Percentiles rank a stretch among this genome's conserved stretches.
phyloP scores from a whole-genome alignment of 1,284 basidiomycete genomes.

The Psilocybe mexicana region DNA sequence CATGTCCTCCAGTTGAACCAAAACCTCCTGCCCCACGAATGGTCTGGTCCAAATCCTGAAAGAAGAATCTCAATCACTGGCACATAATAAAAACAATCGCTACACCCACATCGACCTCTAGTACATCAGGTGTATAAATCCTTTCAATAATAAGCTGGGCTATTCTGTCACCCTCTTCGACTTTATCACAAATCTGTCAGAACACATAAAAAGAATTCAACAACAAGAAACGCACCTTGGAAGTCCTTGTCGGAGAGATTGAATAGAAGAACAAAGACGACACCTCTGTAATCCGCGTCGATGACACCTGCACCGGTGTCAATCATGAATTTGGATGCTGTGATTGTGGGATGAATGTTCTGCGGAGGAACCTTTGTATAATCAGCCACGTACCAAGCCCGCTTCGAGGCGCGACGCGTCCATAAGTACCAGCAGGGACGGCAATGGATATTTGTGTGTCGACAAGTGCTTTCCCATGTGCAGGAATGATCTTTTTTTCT shows the following conservation, averaged over 20 bases:
- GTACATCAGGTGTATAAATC: conserved; percentile 83
- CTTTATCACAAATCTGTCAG: conserved; percentile 40
- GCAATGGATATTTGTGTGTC: conserved; percentile 92
- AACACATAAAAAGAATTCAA: neutral
- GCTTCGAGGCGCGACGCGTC: conserved; percentile 92
- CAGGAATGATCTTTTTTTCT: conserved; percentile 77
- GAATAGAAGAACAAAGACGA: conserved; percentile 93
- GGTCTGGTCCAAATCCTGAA: conserved; percentile 81
- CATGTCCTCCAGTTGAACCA: conserved; percentile 91
- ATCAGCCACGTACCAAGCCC: conserved; percentile 73
- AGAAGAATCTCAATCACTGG: neutral
- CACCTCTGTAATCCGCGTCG: conserved; percentile 94
- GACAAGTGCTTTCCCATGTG: conserved; percentile 85
- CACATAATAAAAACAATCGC: neutral
- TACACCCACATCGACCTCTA: conserved; percentile 78
- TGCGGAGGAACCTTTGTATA: neutral
- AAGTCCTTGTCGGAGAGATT: conserved; percentile 91
- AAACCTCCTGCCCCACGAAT: conserved; percentile 87
- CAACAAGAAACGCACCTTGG: conserved; percentile 44
- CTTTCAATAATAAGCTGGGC: conserved; percentile 94
- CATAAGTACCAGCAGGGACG: conserved; percentile 91
- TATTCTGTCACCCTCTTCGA: conserved; percentile 89
- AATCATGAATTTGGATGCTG: conserved; percentile 96
- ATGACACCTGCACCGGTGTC: conserved; percentile 97
- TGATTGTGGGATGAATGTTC: neutral